Conservation (phyloP, 1,139 yeast species). For the Geotrichum histeridarum region DNA sequence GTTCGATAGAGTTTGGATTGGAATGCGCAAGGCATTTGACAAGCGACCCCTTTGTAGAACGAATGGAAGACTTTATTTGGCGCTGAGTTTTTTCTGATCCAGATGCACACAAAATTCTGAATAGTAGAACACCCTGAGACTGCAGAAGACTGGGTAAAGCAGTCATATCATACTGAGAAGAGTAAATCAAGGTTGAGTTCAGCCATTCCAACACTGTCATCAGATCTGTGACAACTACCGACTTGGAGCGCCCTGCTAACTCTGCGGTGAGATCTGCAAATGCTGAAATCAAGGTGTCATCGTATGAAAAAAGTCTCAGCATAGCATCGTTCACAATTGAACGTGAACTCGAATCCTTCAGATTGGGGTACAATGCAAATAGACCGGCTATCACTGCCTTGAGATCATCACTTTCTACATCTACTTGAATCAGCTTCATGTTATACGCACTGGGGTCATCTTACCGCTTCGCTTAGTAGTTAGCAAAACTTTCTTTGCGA, state of each 20-base stretch:
- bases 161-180: conserved; percentile 14
- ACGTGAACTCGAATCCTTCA: neutral
- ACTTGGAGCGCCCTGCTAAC: too few species aligned
- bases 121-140: conserved; percentile 30
- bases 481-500: too few species aligned
- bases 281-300: too few species aligned
- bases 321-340: conserved; percentile 21
- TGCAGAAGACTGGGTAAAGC: conserved; percentile 20
- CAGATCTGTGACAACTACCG: conserved; percentile 48
- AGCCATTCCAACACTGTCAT: conserved; percentile 57
- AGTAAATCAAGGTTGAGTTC: conserved; percentile 34
- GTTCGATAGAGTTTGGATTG: conserved; percentile 18
- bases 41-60: conserved; percentile 28
- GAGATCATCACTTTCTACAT: too few species aligned
- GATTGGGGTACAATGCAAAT: neutral
- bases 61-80: conserved; percentile 29
- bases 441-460: too few species aligned
- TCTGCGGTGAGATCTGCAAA: too few species aligned
- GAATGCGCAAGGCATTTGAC: conserved; percentile 18
- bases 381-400: too few species aligned
- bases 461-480: too few species aligned
- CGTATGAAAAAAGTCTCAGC: conserved; percentile 32
- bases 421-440: too few species aligned
- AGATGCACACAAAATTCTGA: conserved; percentile 22
- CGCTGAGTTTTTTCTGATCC: conserved; percentile 24